Base-by-base conservation (phyloP, 345 rosid species). In the Brassica incana region DNA sequence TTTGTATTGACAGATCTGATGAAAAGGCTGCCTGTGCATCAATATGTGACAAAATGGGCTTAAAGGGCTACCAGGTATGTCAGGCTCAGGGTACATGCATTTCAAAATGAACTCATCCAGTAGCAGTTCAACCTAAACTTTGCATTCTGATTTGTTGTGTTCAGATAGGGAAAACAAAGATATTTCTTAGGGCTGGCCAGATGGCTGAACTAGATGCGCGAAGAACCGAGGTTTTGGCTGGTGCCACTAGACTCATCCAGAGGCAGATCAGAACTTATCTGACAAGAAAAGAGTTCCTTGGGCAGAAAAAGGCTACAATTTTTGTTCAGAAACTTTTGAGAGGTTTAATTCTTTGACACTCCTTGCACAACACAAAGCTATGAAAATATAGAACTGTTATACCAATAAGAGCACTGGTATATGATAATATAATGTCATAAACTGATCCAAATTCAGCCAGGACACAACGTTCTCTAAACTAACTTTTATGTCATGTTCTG, bases 201-300 rank as follows among this genome's bases (percentile, higher is more conserved):
- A 87, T 89, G 92, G 92, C 92, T 45, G 92, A 88, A 74, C 82
- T 88, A 72, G 92, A 88, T 83, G 90, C 92, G 32, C 69, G 88
- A 74, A 87, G 90, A 84, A 82, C 82, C n/a, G 90, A 89, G 81
- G 84, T 89, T 66, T 83, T 89, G 73, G 86, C 88, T 16, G 80
- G 63, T 79, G 88, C 90, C 58, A 83, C 87, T 23, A 85, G 72
- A 77, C 78, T 45, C 43, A 86, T 89, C 69, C 92, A 89, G 80
- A 81, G 90, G 70, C 88, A 86, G 67, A 84, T 87, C 71, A 84
- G 83, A 40, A 84, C 92, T 25, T 69, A 89, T 83, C 80, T 87
- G 40, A 74, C 85, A 50, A 72, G 90, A 84, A 87, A 79, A 79
- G 85, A 82, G 72, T 88, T 87, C 76, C 76, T 87, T 65, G 67